Evolutionary conservation across 768 basidiomycete species (phyloP), one percentile per base, ranked within the genome.

Genomic region (Pholiota microspora): DNA sequence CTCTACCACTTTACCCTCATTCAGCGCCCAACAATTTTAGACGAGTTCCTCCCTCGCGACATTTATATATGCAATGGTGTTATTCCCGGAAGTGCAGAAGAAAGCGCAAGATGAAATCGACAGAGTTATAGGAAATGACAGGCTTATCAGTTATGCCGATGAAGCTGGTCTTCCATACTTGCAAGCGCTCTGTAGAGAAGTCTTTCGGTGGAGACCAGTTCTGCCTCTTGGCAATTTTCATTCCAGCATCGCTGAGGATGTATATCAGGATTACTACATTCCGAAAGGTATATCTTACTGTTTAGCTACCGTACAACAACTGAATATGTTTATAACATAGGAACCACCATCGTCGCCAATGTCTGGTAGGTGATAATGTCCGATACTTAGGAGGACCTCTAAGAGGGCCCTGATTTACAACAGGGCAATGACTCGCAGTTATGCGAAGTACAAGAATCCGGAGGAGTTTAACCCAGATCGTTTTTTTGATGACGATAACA

Each of bases 21-120:
- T n/a, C 2, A 16, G 36, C 36, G n/a, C n/a, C 36, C 36, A 4
- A 7, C 10, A 38, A n/a, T 36, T 34, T 2, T 34, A 59, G 62
- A 57, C 58, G 0, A 50, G 47, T 5, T 59, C 64, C 0, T 13
- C 57, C 3, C 58, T 53, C 15, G 35, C 31, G 13, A 49, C 56
- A 9, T 64, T 74, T 59, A 51, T 74, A 5, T 59, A 71, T 21
- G 59, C 64, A 7, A 64, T 72, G 64, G 49, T 62, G 16, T 54
- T 58, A 7, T 61, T 69, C 48, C 71, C 68, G 0, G 62, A 74
- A 6, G 57, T 66, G 0, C 71, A 73, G 51, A 56, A 40, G 9
- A 68, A 65, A 46, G 73, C 69, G 0, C 74, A 72, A 25, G 32
- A 50, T 10, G 49, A 53, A 63, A 51, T 76, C 12, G 72, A 75